Base-by-base conservation (phyloP, 257 asterid species). In the Plantago major region DNA sequence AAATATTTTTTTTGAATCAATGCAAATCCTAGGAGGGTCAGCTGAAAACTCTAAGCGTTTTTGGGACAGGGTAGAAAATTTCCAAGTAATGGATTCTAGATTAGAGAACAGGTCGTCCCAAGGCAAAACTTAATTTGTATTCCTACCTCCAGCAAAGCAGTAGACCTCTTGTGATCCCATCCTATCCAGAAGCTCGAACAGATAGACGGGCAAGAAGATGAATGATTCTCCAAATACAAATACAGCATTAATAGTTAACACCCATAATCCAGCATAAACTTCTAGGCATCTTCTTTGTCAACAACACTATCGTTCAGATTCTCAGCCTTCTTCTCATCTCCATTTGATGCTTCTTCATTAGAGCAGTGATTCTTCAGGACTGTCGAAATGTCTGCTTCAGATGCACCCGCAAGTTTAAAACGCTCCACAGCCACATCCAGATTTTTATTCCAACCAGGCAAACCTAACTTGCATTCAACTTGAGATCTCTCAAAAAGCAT, bases 401-500 rank as follows among this genome's bases (percentile, higher is more conserved):
- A 93, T 70, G 97, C 96, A 49, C 99, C 96, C 13, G 99, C 96
- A 47, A 83, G 97, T 74, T 83, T 89, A 68, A 93, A 89, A 17
- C 84, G 73, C 73, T 81, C 90, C 11, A 83, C 88, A 3, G 97
- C 96, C 62, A 71, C 81, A 70, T 89, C 99, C 6, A 87, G 79
- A 74, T 89, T 83, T 72, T 85, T 76, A 68, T 80, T 74, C 97
- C 99, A 93, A 60, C 94, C 97, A 73, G 72, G 16, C 79, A 89
- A 68, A 3, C 82, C 75, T 79, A 89, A 68, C 62, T 78, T 84
- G 54, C 88, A 89, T 60, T 93, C 99, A 26, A 92, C 80, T 70
- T 89, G 99, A 15, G 96, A 89, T 54, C 94, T 82, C 72, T 89
- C 97, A 7, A 93, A 93, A 46, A 84, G 95, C 99, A 93, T 84